Conservation (phyloP, 23 red algal species). For the Cyanidium caldarium region DNA sequence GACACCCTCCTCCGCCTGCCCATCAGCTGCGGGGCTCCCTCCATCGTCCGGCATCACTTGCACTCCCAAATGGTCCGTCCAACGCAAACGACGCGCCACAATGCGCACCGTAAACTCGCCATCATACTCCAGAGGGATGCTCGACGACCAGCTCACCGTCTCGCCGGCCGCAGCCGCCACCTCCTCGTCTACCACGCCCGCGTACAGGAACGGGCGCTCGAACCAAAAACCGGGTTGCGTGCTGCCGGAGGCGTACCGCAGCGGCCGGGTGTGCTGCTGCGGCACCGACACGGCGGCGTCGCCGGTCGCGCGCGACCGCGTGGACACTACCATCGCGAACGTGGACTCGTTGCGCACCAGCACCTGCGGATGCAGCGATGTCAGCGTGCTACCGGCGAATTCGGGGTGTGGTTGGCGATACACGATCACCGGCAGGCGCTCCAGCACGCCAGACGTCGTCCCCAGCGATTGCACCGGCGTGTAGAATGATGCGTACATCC, state of each 20-base stretch:
- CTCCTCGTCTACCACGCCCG: neutral
- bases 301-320: neutral
- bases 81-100: neutral
- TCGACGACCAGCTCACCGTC: neutral
- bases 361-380: neutral
- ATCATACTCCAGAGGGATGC: neutral
- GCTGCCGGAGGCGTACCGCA: neutral
- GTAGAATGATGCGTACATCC: no score
- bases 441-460: neutral
- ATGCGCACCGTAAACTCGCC: neutral
- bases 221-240: neutral
- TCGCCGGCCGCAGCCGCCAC: neutral
- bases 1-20: no score
- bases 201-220: neutral
- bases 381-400: neutral
- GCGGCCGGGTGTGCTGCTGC: neutral
- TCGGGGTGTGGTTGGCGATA: conserved; percentile 1
- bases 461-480: neutral
- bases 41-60: neutral
- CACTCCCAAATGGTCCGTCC: neutral
- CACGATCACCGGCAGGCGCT: neutral
- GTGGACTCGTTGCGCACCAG: neutral
- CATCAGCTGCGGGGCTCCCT: neutral
- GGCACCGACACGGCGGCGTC: neutral
- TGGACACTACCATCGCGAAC: neutral